A percentile compares a stretch with the other conserved stretches of the same genome.
Evolutionary conservation across 768 basidiomycete genomes (phyloP).

Genomic region (Pleurotus ostreatus): DNA sequence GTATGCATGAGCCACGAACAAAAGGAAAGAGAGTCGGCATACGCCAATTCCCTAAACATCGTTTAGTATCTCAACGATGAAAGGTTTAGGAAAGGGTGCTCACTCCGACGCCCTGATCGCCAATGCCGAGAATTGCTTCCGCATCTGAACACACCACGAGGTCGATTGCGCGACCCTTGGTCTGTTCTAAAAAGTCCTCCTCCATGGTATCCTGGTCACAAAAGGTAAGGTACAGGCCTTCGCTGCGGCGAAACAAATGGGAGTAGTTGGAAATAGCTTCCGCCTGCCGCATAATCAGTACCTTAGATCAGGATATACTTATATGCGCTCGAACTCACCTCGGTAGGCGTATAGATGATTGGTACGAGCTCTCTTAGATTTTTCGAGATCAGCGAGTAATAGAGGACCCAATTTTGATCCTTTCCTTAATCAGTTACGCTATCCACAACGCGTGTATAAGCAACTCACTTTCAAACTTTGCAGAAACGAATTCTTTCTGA

Average conservation of each 20-base stretch:
- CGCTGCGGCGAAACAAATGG: conserved; percentile 74
- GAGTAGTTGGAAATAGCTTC: conserved; percentile 84
- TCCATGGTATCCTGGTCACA: conserved; percentile 66
- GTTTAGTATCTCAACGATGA: conserved; percentile 16
- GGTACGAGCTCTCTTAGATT: conserved; percentile 61
- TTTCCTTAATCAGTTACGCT: background rate
- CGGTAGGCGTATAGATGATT: conserved; percentile 82
- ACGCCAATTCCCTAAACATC: conserved; percentile 46
- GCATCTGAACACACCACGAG: conserved; percentile 82
- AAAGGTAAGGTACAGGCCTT: conserved; percentile 72
- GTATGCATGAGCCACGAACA: background rate
- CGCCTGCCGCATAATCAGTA: conserved; percentile 36
- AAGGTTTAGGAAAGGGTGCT: conserved; percentile 2
- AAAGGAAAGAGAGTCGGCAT: conserved; percentile 13
- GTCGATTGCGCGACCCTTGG: conserved; percentile 58
- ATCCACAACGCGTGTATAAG: no score
- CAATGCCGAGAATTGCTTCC: conserved; percentile 78
- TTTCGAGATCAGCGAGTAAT: conserved; percentile 62
- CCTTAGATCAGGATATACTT: no score
- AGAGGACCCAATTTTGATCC: conserved; percentile 80
- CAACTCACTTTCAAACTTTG: conserved; percentile 52
- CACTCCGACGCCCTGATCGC: conserved; percentile 66
- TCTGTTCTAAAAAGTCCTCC: conserved; percentile 68
- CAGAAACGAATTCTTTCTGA: conserved; percentile 70
- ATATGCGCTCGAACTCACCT: conserved; percentile 35